Conservation (phyloP, 768 basidiomycete genomes). For the Russula vinacea region DNA sequence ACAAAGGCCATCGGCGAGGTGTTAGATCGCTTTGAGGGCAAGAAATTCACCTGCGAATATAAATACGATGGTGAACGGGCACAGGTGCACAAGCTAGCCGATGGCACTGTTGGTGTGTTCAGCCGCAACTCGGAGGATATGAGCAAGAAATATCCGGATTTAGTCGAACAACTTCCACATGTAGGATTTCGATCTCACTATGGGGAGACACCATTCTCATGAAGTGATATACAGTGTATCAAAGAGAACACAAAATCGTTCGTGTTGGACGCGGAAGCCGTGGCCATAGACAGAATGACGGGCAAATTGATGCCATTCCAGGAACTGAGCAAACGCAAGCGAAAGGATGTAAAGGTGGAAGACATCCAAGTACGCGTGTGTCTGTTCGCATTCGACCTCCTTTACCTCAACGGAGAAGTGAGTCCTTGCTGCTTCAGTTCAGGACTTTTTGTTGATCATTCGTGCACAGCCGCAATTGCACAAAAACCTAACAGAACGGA, state of each 20-base stretch:
- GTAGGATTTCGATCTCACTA: constrained; percentile 41
- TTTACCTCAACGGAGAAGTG: constrained; percentile 97
- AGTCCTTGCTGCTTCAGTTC: constrained; percentile 29
- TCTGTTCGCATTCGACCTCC: constrained; percentile 91
- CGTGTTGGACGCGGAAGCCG: constrained; percentile 94
- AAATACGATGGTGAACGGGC: constrained; percentile 99
- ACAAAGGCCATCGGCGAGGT: constrained; percentile 99
- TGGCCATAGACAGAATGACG: constrained; percentile 84
- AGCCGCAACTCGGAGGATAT: constrained; percentile 98
- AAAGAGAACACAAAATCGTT: constrained; percentile 82
- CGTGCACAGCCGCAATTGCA: constrained; percentile 71
- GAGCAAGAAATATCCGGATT: constrained; percentile 98
- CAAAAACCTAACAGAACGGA: constrained; percentile 68
- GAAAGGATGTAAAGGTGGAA: constrained; percentile 97
- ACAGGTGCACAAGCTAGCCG: constrained; percentile 80
- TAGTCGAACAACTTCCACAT: constrained; percentile 88
- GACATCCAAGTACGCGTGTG: constrained; percentile 97
- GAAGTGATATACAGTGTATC: constrained; percentile 62
- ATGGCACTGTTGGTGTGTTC: constrained; percentile 87
- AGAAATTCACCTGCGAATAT: constrained; percentile 97
- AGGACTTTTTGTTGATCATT: neutral
- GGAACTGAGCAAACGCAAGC: constrained; percentile 88
- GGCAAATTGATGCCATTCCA: constrained; percentile 96
- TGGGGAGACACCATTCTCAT: neutral
- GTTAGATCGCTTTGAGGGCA: constrained; percentile 92